A percentile compares a stretch with the other conserved stretches of the same genome.
Evolutionary conservation across 768 basidiomycete species (phyloP).

Genomic region (Mycena capillaripes): DNA sequence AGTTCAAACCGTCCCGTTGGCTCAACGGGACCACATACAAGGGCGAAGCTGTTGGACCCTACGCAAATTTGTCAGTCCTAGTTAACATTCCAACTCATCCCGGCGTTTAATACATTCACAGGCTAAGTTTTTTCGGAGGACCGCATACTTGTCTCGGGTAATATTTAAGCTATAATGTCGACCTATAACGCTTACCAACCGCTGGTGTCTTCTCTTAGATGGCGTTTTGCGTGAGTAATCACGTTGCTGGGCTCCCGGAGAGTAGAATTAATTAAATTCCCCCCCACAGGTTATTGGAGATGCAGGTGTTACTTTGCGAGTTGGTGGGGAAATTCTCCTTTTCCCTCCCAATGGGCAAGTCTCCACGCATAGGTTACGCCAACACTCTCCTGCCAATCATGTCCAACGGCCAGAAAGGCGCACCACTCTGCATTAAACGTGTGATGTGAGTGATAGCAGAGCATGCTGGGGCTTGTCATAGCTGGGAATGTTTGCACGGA

Average conservation of each 20-base stretch:
- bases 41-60: conserved; percentile 30
- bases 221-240: conserved; percentile 36
- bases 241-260: not conserved
- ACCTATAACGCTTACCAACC: not conserved
- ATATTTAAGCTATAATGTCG: not conserved
- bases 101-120: not conserved
- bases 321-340: conserved; percentile 56
- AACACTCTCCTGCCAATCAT: not conserved
- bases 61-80: conserved; percentile 35
- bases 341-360: conserved; percentile 40
- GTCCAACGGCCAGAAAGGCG: not conserved
- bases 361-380: not conserved
- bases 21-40: conserved; percentile 44
- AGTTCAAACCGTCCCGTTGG: conserved; percentile 55
- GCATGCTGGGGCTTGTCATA: too few species aligned
- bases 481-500: too few species aligned
- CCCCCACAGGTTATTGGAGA: conserved; percentile 47
- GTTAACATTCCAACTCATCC: not conserved
- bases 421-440: not conserved
- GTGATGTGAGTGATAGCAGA: not conserved
- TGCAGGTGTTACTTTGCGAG: conserved; percentile 58
- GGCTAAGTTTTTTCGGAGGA: conserved; percentile 7
- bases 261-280: not conserved
- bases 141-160: conserved; percentile 28
- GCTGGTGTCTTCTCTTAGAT: not conserved